Percentiles rank a stretch among this genome's conserved stretches.
Conservation (phyloP, 73 alveolate genomes). For the Paramecium biaurelia region DNA sequence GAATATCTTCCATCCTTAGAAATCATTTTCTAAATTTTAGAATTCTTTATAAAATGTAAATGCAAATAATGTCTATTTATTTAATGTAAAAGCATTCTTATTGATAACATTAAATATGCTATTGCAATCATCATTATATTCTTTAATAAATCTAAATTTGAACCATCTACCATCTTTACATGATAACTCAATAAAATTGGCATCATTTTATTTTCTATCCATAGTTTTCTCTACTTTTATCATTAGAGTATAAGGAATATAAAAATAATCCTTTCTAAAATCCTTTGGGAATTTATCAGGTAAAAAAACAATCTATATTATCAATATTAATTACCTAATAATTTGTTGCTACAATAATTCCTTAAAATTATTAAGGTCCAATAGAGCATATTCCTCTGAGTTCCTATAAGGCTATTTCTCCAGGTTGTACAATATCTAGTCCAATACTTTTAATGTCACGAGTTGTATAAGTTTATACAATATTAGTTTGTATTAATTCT, state of each 20-base stretch:
- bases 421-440: not conserved
- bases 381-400: not conserved
- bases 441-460: not conserved
- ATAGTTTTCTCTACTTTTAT: constrained; percentile 39
- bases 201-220: constrained; percentile 46
- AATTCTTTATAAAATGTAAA: not conserved
- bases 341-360: not conserved
- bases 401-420: constrained; percentile 24
- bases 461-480: not conserved
- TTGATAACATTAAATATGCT: not conserved
- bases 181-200: constrained; percentile 8
- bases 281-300: constrained; percentile 24
- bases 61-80: constrained; percentile 26
- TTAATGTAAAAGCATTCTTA: constrained; percentile 25
- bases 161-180: constrained; percentile 58
- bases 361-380: not conserved
- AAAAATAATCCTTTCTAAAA: constrained; percentile 46
- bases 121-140: not conserved
- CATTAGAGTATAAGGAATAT: constrained; percentile 22
- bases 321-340: not conserved
- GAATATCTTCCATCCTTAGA: constrained; percentile 42
- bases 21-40: constrained; percentile 1
- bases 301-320: not conserved
- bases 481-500: not conserved
- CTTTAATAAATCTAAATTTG: constrained; percentile 10